Base-by-base conservation (phyloP, 106 monocot genomes). In the Platanthera guangdongensis region DNA sequence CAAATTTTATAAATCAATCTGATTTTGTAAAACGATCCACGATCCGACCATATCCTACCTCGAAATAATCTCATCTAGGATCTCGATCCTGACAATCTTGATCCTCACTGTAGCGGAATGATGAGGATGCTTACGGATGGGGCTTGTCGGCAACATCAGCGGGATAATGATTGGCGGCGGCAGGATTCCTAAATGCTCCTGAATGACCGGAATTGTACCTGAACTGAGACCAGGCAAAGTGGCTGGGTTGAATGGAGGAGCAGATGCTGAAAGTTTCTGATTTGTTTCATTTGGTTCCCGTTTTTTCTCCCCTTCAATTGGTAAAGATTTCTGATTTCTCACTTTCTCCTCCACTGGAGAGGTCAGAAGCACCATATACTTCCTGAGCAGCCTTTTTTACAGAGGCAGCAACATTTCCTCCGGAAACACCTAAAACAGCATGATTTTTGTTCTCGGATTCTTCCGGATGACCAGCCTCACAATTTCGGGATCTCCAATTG, bases 241-340 rank as follows among this genome's bases (percentile, higher is more conserved):
- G 22, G 89, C 86, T 53, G 96, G 96, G 76, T 80, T 91, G 79
- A 83, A 96, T 74, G 96, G 96, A 72, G 93, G 83, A 54, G 96
- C 96, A 75, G 90, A 82, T 11, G 96, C 96, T 46, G 96, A 96
- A 46, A 96, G 86, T 83, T 89, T 96, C 81, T 86, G 89, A 75
- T 73, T 86, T 49, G 78, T 52, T 47, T 93, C 93, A 76, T 86
- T 88, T 21, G 70, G 78, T 67, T 46, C 52, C 39, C 83, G 19
- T 51, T 74, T 81, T 68, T 85, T 91, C 67, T 79, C 81, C 0
- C 50, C 80, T 47, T 83, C 77, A 7, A 45, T 76, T 30, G 80
- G 57, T 47, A 57, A 77, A 25, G 69, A 7, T 63, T 87, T n/a
- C n/a, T n/a, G n/a, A n/a, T n/a, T n/a, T 88, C 51, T 86, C 89